Conservation (phyloP, 176 grass and related monocot species). For the Sorghum bicolor region Sorghum_bicolor_NCBIv3 NC_012879.2:59591501-59592000, state of each 20-base stretch:
- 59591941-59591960: constrained; percentile 94
- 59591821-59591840: not conserved
- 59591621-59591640: not conserved
- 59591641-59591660: not conserved
- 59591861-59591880: not conserved
- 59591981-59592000: constrained; percentile 98
- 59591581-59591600: not conserved
- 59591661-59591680: not conserved
- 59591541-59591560: not conserved
- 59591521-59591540: not conserved
- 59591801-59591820: not conserved
- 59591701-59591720: not conserved
- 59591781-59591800: not conserved
- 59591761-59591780: not conserved
- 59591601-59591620: not conserved
- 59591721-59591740: not conserved
- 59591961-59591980: constrained; percentile 85
- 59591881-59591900: not conserved
- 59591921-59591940: not conserved
- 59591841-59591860: not conserved
- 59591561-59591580: not conserved
- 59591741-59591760: not conserved
- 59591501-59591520: not conserved
- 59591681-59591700: not conserved
- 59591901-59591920: not conserved